A percentile compares a stretch with the other conserved stretches of the same genome.
These are phyloP conservation scores for Carallia pectinifolia DNA, from an alignment of 345 rosid genomes.

Conservation along the genomic window DNA sequence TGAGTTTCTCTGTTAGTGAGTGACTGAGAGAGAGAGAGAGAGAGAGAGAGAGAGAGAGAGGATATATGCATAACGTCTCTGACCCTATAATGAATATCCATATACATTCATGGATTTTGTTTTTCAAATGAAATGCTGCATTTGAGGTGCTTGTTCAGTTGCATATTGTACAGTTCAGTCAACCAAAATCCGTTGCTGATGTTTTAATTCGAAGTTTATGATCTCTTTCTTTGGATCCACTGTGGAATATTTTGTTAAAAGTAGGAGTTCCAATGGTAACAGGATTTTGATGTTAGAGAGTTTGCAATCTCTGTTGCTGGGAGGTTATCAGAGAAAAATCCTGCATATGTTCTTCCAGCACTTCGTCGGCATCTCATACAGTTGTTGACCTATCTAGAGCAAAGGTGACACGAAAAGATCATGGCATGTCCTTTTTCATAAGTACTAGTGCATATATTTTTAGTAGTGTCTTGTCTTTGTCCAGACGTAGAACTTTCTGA, in stretches of 20 bases:
- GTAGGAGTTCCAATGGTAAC: constrained; percentile 26
- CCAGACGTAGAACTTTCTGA: constrained; percentile 12
- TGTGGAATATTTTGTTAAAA: constrained; percentile 7
- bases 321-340: constrained; percentile 93
- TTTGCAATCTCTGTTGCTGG: constrained; percentile 95
- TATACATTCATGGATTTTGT: not conserved
- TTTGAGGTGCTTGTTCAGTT: constrained; percentile 2
- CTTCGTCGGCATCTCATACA: constrained; percentile 99
- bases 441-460: not conserved
- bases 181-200: not conserved
- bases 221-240: constrained; percentile 2
- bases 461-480: not conserved
- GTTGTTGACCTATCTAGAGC: constrained; percentile 88
- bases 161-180: not conserved
- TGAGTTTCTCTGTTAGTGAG: too few species aligned
- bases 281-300: constrained; percentile 96
- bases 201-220: not conserved
- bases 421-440: not conserved
- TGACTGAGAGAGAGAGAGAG: too few species aligned
- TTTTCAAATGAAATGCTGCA: not conserved
- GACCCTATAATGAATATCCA: not conserved
- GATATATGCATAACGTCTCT: not conserved
- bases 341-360: constrained; percentile 99
- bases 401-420: constrained; percentile 54
- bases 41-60: too few species aligned